Evolutionary conservation across 2,329 filamentous ascomycete species (phyloP), one percentile per base, ranked within the genome.

Genomic region (Pestalotiopsis sp.): DNA sequence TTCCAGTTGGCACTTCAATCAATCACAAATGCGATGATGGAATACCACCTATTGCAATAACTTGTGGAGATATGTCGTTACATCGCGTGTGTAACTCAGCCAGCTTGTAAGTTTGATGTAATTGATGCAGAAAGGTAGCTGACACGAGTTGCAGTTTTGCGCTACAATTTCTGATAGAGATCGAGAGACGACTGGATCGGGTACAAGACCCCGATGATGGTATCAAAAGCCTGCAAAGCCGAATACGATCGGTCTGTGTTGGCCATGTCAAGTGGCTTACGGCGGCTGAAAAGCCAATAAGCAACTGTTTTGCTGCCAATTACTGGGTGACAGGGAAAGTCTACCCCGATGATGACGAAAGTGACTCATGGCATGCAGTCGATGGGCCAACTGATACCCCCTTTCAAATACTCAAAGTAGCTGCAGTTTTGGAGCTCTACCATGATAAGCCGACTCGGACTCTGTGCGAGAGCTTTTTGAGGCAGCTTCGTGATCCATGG

Each of bases 21-120:
- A 45, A 66, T 20, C 4, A 65, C 7, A 57, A 45, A 20, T 25
- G 14, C 5, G 27, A 12, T 20, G 49, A 64, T 25, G 45, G 23
- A 13, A 27, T 67, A 5, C 58, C n/a, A 11, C 63, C 69, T 20
- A n/a, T 67, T 13, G 69, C 67, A 11, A 27, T 72, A 2, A 72
- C 61, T 13, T 73, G 70, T 27, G 71, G 71, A 14, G 69, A 72
- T 14, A 59, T 72, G 20, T 65, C 69, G 12, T 56, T 58, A 9
- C 71, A 73, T 57, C 61, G 65, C 4, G 31, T 73, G 20, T 59
- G 49, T 39, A 62, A 62, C 13, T 68, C 65, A 4, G 65, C 69
- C 9, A 71, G 70, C 20, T 73, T 70, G 69, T 73, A 66, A 49
- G 69, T 57, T 25, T 23, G 4, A 13, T 62, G 14, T 5, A n/a